phyloP scores from a whole-genome alignment of 2,329 filamentous ascomycete genomes.

The Penicillium sp. region DNA sequence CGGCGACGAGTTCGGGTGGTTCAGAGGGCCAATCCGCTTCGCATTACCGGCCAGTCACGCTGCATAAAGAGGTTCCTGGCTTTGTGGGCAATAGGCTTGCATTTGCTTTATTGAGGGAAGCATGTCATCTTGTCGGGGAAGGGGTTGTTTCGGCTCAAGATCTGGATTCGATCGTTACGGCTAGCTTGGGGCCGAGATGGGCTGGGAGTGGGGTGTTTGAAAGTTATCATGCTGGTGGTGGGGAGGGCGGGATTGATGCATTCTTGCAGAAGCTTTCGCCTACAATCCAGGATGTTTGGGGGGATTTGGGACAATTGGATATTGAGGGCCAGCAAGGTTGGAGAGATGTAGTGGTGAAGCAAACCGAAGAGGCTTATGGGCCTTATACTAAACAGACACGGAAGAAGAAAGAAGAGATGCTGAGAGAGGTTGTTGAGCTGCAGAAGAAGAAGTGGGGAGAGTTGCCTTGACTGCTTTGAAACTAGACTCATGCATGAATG shows the following conservation, averaged over 20 bases:
- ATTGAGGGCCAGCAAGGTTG: slow-evolving; percentile 44
- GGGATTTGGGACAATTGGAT: slow-evolving; percentile 44
- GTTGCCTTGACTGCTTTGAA: background rate
- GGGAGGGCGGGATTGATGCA: slow-evolving; percentile 52
- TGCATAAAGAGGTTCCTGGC: slow-evolving; percentile 55
- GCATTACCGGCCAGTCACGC: slow-evolving; percentile 47
- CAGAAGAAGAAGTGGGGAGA: slow-evolving; percentile 18
- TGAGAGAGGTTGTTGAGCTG: slow-evolving; percentile 26
- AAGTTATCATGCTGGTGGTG: slow-evolving; percentile 61
- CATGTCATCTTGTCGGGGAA: slow-evolving; percentile 55
- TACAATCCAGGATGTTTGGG: slow-evolving; percentile 58
- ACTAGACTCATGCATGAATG: background rate
- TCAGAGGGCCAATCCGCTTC: background rate
- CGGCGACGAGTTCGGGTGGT: background rate
- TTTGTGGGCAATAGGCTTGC: slow-evolving; percentile 62
- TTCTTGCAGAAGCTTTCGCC: slow-evolving; percentile 60
- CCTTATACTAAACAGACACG: slow-evolving; percentile 18
- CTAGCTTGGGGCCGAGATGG: slow-evolving; percentile 57
- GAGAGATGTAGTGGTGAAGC: slow-evolving; percentile 49
- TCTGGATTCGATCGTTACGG: slow-evolving; percentile 54
- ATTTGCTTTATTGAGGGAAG: slow-evolving; percentile 58
- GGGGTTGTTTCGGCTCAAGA: slow-evolving; percentile 57
- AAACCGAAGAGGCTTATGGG: slow-evolving; percentile 52
- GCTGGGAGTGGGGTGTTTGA: slow-evolving; percentile 59
- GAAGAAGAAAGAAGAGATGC: slow-evolving; percentile 28